These are phyloP conservation scores for Naganishia friedmannii DNA, from an alignment of 768 basidiomycete species.

Conservation along the genomic window DNA sequence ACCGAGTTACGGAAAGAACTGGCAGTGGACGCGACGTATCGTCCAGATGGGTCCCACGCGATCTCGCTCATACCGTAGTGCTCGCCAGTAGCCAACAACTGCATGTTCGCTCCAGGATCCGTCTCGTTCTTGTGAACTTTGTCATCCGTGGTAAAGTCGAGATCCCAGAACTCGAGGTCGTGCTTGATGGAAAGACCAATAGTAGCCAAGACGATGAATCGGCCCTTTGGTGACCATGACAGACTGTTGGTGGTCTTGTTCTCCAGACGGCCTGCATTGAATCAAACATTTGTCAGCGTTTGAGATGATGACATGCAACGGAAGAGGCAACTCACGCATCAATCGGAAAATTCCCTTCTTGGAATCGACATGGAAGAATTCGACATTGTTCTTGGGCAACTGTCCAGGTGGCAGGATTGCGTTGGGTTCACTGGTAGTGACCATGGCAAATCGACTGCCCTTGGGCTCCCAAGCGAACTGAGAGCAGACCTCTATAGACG, in stretches of 20 bases:
- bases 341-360: slow-evolving; percentile 89
- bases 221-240: slow-evolving; percentile 93
- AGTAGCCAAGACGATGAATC: slow-evolving; percentile 92
- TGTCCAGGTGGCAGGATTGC: slow-evolving; percentile 84
- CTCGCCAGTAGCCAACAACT: slow-evolving; percentile 78
- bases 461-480: slow-evolving; percentile 99
- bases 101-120: slow-evolving; percentile 84
- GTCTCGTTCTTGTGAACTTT: slow-evolving; percentile 49
- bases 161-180: slow-evolving; percentile 97
- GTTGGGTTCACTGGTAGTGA: slow-evolving; percentile 90
- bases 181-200: slow-evolving; percentile 93
- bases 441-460: slow-evolving; percentile 91
- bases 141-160: slow-evolving; percentile 75
- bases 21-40: slow-evolving; percentile 87
- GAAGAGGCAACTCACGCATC: slow-evolving; percentile 61
- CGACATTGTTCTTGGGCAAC: slow-evolving; percentile 92
- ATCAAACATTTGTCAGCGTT: neutral
- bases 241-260: slow-evolving; percentile 86
- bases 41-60: slow-evolving; percentile 96
- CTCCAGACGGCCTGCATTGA: slow-evolving; percentile 64
- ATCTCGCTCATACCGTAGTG: slow-evolving; percentile 97
- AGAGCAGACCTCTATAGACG: slow-evolving; percentile 72
- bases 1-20: slow-evolving; percentile 94
- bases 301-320: neutral
- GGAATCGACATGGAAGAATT: slow-evolving; percentile 91